Percentiles rank a stretch among this genome's conserved stretches.
These are phyloP conservation scores for Eucalyptus dawsonii DNA, from an alignment of 345 rosid species.

Conservation along the genomic window DNA sequence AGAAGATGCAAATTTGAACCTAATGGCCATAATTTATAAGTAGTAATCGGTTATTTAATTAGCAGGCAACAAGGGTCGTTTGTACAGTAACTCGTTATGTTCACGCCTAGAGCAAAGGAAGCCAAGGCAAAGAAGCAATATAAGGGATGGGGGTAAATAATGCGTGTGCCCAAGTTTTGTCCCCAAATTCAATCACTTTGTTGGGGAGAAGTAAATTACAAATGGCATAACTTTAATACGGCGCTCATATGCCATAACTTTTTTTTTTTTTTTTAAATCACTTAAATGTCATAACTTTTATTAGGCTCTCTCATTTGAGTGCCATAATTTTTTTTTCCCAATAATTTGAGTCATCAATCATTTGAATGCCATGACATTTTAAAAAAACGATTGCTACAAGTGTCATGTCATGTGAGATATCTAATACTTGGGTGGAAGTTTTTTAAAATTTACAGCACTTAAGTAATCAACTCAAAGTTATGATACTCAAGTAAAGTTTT, in stretches of 20 bases:
- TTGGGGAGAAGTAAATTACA: neutral
- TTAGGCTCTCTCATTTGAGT: fast-evolving
- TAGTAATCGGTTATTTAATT: neutral
- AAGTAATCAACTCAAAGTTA: neutral
- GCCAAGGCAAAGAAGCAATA: neutral
- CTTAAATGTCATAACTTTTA: neutral
- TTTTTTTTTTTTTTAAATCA: neutral
- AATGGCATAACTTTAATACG: fast-evolving
- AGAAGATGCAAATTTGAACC: neutral
- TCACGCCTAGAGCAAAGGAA: neutral
- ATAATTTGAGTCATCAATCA: neutral
- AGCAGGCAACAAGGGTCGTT: neutral
- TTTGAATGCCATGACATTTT: neutral
- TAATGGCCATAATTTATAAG: neutral
- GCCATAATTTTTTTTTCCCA: neutral
- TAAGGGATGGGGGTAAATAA: neutral
- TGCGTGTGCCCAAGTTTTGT: neutral
- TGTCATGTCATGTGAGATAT: neutral
- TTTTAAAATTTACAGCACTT: fast-evolving
- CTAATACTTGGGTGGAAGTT: fast-evolving
- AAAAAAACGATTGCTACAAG: neutral
- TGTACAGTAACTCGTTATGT: neutral
- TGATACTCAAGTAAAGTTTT: neutral
- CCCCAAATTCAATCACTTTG: neutral
- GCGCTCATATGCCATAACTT: neutral